phyloP scores from a whole-genome alignment of 495 filamentous ascomycete species.

The Penicillium turbatum region DNA sequence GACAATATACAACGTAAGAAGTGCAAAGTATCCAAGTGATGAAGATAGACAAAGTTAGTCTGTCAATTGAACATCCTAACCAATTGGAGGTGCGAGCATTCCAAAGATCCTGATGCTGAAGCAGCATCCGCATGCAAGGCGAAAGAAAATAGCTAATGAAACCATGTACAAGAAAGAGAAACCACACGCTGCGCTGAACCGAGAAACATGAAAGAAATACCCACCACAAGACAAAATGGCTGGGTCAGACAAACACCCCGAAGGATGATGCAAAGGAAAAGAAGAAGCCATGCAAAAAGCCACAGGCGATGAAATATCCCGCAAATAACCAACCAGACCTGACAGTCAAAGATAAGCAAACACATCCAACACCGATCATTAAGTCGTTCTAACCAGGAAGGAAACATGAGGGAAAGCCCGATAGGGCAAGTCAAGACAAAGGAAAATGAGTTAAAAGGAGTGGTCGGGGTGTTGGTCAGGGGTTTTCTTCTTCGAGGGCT shows the following conservation, averaged over 20 bases:
- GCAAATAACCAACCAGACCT: conserved; percentile 16
- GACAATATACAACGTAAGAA: background rate
- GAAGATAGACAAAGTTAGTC: background rate
- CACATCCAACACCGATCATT: conserved; percentile 28
- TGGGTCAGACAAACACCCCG: conserved; percentile 4
- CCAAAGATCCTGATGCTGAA: conserved; percentile 12
- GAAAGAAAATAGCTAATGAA: conserved; percentile 5
- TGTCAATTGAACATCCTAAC: conserved; percentile 6
- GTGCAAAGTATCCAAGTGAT: background rate
- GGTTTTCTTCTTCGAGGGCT: conserved; percentile 52
- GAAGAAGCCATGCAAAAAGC: conserved; percentile 11
- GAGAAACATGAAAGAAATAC: conserved; percentile 6
- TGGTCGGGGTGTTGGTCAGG: conserved; percentile 20
- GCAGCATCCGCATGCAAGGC: conserved; percentile 11
- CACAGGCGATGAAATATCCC: conserved; percentile 16
- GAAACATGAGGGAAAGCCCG: conserved; percentile 2
- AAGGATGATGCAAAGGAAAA: conserved; percentile 8
- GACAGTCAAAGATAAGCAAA: conserved; percentile 8
- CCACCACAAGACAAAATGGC: background rate
- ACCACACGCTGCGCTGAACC: conserved; percentile 22
- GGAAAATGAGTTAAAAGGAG: conserved; percentile 14
- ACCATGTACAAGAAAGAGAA: conserved; percentile 21
- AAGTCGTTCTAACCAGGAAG: conserved; percentile 23
- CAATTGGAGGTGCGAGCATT: conserved; percentile 6
- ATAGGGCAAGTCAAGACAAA: conserved; percentile 20